Conservation (phyloP, 257 asterid species). For the Solanum lignicaule region DNA sequence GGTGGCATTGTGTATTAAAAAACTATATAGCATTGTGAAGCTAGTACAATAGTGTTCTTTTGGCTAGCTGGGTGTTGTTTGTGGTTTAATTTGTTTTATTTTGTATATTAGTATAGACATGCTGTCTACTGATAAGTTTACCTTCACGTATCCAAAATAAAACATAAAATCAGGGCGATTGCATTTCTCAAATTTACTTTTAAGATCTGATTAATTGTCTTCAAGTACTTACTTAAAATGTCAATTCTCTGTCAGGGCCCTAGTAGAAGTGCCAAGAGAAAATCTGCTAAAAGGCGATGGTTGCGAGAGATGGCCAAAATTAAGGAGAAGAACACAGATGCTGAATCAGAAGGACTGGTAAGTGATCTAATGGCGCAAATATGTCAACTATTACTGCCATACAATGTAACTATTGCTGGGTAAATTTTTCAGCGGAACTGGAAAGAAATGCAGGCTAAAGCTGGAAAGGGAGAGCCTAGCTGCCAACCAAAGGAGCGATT, state of each 20-base stretch:
- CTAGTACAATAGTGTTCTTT: not conserved
- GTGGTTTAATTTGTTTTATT: not conserved
- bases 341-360: constrained; percentile 66
- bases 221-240: not conserved
- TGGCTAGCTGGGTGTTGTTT: not conserved
- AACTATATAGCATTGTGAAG: not conserved
- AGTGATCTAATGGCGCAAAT: constrained; percentile 10
- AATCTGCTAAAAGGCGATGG: constrained; percentile 51
- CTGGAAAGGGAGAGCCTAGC: constrained; percentile 27
- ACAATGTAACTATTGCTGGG: not conserved
- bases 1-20: not conserved
- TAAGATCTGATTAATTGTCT: not conserved
- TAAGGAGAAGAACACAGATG: constrained; percentile 37
- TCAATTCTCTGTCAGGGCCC: constrained; percentile 27
- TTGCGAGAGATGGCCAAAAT: constrained; percentile 73
- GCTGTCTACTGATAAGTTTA: not conserved
- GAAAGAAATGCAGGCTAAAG: constrained; percentile 52
- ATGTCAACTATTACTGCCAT: not conserved
- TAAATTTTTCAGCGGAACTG: constrained; percentile 52
- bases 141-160: not conserved
- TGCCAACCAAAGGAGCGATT: constrained; percentile 28
- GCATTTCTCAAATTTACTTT: not conserved
- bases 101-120: not conserved
- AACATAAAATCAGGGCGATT: not conserved
- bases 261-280: constrained; percentile 83